Evolutionary conservation across 805 yeast species (phyloP).

Genomic region (Schizosaccharomyces lindneri): DNA sequence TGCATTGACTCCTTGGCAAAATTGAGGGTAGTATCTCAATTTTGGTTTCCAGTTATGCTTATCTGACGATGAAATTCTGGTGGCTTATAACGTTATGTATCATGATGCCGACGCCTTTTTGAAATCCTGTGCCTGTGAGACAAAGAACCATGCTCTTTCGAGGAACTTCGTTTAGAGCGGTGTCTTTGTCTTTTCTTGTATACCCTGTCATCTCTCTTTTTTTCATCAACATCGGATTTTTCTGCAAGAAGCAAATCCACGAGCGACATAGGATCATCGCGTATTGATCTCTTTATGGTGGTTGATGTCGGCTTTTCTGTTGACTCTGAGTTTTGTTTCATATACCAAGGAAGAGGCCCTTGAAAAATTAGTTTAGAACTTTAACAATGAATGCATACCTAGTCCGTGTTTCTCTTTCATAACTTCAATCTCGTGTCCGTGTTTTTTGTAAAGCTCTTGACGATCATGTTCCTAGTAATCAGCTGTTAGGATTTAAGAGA

Average conservation of each 20-base stretch:
- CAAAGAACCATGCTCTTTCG: too few species aligned
- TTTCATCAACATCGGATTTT: too few species aligned
- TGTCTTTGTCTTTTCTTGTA: too few species aligned
- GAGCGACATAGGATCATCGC: not conserved
- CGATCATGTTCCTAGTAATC: not conserved
- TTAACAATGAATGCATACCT: not conserved
- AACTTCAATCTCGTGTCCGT: not conserved
- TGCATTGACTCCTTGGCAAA: too few species aligned
- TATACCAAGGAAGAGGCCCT: not conserved
- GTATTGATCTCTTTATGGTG: not conserved
- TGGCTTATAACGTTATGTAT: too few species aligned
- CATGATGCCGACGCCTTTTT: too few species aligned
- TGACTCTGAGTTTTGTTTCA: not conserved
- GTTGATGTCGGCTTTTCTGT: not conserved
- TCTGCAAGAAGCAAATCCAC: not conserved
- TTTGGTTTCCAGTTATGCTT: too few species aligned
- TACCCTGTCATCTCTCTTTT: too few species aligned
- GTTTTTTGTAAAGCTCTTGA: not conserved
- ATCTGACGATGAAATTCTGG: too few species aligned
- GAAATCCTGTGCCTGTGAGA: too few species aligned
- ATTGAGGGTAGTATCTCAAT: too few species aligned
- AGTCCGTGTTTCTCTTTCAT: slow-evolving; percentile 1
- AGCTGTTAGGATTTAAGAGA: not conserved
- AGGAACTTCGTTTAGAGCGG: too few species aligned
- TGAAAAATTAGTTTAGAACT: not conserved